Evolutionary conservation across 768 basidiomycete species (phyloP), one percentile per base, ranked within the genome.

Genomic region (Rhodocollybia butyracea): DNA sequence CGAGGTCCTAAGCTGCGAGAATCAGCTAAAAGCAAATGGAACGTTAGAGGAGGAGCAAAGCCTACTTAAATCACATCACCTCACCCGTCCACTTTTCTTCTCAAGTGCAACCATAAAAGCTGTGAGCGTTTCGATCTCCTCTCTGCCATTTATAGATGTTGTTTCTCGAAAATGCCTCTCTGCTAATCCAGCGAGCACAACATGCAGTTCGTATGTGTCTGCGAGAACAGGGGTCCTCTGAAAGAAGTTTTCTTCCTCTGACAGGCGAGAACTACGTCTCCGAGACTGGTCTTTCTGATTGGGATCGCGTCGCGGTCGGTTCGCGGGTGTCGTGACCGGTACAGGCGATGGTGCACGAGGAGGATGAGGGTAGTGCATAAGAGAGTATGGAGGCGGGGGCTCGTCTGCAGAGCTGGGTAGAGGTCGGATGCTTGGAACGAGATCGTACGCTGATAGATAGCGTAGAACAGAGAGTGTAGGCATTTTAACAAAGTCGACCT

Each of bases 71-170:
- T n/a, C n/a, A n/a, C n/a, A n/a, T n/a, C n/a, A n/a, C n/a, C n/a
- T 45, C 13, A 29, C 13, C 19, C 26, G 26, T 45, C 43, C 43
- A 29, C 43, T n/a, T 29, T 11, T 45, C 38, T 82, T 84, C 68
- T 86, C 88, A 47, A 91, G 80, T 15, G 83, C 79, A 61, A 81
- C 85, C 87, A 91, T 87, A 61, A 92, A 91, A 29, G 84, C 80
- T 19, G 88, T 87, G 38, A 92, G 72, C n/a, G 85, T 88, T 57
- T 92, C 91, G 45, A 89, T 84, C 68, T 93, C 91, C 67, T 86
- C 85, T 50, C 85, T 76, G 12, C 76, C 75, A 57, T 68, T 75
- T 24, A 77, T 74, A 17, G 78, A 69, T 12, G 70, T 62, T 55
- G 82, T 73, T 36, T 86, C 83, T 55, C 80, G 75, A 66, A 90